These are phyloP conservation scores for Auricularia sp. DNA, from an alignment of 768 basidiomycete genomes.

Conservation along the genomic window DNA sequence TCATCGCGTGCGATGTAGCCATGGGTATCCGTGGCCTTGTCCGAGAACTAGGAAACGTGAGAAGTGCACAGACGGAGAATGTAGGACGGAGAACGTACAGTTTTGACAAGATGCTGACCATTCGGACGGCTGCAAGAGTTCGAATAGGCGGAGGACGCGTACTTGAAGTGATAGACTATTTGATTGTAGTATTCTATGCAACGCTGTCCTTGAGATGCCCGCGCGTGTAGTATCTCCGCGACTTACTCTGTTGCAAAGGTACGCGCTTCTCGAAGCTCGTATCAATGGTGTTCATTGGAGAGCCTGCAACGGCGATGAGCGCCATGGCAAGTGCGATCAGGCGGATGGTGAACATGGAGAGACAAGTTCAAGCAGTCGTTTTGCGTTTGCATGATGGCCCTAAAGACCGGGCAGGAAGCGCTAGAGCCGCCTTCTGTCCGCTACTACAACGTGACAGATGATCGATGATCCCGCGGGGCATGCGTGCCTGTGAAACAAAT, in stretches of 20 bases:
- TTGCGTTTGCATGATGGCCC: too few relatives aligned
- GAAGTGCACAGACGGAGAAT: not conserved
- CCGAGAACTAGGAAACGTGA: conserved; percentile 27
- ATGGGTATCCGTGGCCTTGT: conserved; percentile 33
- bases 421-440: too few relatives aligned
- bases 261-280: not conserved
- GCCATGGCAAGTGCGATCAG: too few relatives aligned
- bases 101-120: not conserved
- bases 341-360: too few relatives aligned
- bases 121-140: not conserved
- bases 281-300: too few relatives aligned
- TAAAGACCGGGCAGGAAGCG: too few relatives aligned
- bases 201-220: not conserved
- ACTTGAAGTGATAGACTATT: conserved; percentile 1
- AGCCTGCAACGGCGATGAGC: too few relatives aligned
- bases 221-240: not conserved
- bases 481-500: too few relatives aligned
- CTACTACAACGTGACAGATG: too few relatives aligned
- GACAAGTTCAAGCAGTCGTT: too few relatives aligned
- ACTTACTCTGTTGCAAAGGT: not conserved
- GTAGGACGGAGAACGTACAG: not conserved
- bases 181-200: not conserved
- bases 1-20: conserved; percentile 43
- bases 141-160: not conserved
- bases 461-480: too few relatives aligned